A percentile compares a stretch with the other conserved stretches of the same genome.
Conservation (phyloP, 805 yeast species). For the Saturnispora sanitii region DNA sequence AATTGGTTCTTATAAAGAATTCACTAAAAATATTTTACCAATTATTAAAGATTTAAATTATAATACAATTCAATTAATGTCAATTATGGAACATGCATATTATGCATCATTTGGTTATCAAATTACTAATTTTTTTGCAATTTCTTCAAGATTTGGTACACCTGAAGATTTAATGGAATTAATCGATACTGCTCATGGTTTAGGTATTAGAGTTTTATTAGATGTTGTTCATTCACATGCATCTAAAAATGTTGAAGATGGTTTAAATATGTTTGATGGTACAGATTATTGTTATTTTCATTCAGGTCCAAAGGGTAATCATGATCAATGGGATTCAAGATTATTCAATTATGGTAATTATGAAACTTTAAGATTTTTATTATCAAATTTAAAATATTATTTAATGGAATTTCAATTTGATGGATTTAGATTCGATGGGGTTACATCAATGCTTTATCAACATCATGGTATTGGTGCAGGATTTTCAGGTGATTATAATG, state of each 20-base stretch:
- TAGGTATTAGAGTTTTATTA: slow-evolving; percentile 76
- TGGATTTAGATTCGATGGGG: slow-evolving; percentile 96
- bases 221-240: slow-evolving; percentile 97
- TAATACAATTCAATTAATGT: slow-evolving; percentile 92
- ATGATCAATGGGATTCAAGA: slow-evolving; percentile 94
- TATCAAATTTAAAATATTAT: slow-evolving; percentile 76
- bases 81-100: slow-evolving; percentile 97
- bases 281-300: slow-evolving; percentile 94
- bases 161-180: slow-evolving; percentile 91
- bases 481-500: slow-evolving; percentile 87
- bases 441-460: slow-evolving; percentile 80
- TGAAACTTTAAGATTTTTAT: slow-evolving; percentile 79
- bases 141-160: slow-evolving; percentile 83
- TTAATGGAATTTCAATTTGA: slow-evolving; percentile 80
- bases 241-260: slow-evolving; percentile 89
- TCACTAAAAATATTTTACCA: slow-evolving; percentile 74
- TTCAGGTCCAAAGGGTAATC: slow-evolving; percentile 74
- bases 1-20: slow-evolving; percentile 77
- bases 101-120: slow-evolving; percentile 98
- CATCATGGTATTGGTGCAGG: slow-evolving; percentile 91
- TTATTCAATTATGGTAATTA: slow-evolving; percentile 85
- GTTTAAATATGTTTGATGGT: slow-evolving; percentile 87
- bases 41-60: slow-evolving; percentile 77
- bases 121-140: slow-evolving; percentile 84
- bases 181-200: slow-evolving; percentile 81